Percentiles rank a stretch among this genome's conserved stretches.
Conservation (phyloP, 2,329 filamentous ascomycete genomes). For the Colletotrichum brevisporum region DNA sequence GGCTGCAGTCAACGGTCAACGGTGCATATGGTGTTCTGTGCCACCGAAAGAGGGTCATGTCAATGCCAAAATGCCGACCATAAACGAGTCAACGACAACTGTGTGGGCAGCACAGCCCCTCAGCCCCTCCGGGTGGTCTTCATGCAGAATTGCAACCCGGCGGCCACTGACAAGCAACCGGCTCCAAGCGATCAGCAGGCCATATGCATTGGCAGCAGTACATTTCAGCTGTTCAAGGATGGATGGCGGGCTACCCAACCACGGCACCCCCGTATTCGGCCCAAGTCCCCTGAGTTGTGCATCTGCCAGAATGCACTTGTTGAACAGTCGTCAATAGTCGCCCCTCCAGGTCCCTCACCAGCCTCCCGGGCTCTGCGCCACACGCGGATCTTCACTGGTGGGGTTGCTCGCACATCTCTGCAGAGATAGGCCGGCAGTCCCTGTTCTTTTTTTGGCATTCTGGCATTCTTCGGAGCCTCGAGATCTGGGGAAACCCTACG, state of each 20-base stretch:
- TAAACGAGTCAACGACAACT: constrained; percentile 34
- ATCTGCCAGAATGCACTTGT: constrained; percentile 11
- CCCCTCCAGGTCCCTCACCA: constrained; percentile 20
- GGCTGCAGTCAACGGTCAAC: constrained; percentile 21
- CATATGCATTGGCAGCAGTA: constrained; percentile 35
- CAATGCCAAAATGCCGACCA: constrained; percentile 37
- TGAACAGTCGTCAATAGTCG: neutral
- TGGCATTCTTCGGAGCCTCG: constrained; percentile 21
- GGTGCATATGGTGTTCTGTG: constrained; percentile 23
- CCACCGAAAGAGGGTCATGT: constrained; percentile 24
- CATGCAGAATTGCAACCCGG: constrained; percentile 27
- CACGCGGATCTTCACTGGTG: constrained; percentile 37
- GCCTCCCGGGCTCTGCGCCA: constrained; percentile 37
- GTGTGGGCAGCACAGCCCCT: constrained; percentile 39
- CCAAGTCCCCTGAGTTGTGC: constrained; percentile 29
- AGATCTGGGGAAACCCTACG: constrained; percentile 39
- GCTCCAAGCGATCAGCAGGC: constrained; percentile 38
- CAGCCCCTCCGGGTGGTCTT: constrained; percentile 35
- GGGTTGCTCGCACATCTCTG: constrained; percentile 24
- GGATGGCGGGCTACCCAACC: constrained; percentile 19
- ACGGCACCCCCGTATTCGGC: constrained; percentile 31
- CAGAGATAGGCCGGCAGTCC: constrained; percentile 31
- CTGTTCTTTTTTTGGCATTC: constrained; percentile 41
- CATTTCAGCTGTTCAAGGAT: constrained; percentile 41
- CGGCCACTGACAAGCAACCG: constrained; percentile 33